A percentile compares a stretch with the other conserved stretches of the same genome.
Conservation (phyloP, 1,284 basidiomycete genomes). For the Trametes pubescens region DNA sequence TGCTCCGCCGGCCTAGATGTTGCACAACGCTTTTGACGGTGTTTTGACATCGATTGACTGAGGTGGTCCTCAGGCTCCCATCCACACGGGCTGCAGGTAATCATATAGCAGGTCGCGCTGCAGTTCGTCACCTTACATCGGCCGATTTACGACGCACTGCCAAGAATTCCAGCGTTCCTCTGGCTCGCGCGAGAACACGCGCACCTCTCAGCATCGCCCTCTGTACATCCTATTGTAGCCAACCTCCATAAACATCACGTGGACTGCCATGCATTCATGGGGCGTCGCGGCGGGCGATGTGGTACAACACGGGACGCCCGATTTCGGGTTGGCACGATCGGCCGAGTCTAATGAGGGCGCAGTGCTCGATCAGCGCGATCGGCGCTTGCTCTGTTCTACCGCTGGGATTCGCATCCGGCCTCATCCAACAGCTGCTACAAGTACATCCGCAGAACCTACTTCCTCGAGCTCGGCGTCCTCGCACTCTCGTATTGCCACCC, state of each 20-base stretch:
- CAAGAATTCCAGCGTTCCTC: too few species aligned
- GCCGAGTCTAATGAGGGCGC: background rate
- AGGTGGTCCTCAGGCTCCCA: too few species aligned
- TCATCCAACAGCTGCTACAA: background rate
- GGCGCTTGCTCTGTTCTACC: background rate
- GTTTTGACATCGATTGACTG: too few species aligned
- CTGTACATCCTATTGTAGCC: too few species aligned
- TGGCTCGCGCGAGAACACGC: too few species aligned
- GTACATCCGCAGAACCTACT: background rate
- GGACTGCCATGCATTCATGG: background rate
- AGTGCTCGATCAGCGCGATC: background rate
- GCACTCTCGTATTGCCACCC: background rate
- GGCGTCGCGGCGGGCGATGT: background rate
- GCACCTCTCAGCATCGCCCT: too few species aligned
- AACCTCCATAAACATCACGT: background rate
- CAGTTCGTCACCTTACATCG: background rate
- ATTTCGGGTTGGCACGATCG: background rate
- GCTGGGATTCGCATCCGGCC: background rate
- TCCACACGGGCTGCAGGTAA: background rate
- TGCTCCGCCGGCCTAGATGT: too few species aligned
- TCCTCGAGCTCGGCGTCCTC: background rate
- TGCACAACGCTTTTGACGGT: too few species aligned
- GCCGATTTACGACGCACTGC: too few species aligned
- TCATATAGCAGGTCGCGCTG: background rate
- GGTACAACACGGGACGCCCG: background rate